Percentiles rank a stretch among this genome's conserved stretches.
Conservation (phyloP, 768 basidiomycete species). For the Omphalotus guepiniiformis region DNA sequence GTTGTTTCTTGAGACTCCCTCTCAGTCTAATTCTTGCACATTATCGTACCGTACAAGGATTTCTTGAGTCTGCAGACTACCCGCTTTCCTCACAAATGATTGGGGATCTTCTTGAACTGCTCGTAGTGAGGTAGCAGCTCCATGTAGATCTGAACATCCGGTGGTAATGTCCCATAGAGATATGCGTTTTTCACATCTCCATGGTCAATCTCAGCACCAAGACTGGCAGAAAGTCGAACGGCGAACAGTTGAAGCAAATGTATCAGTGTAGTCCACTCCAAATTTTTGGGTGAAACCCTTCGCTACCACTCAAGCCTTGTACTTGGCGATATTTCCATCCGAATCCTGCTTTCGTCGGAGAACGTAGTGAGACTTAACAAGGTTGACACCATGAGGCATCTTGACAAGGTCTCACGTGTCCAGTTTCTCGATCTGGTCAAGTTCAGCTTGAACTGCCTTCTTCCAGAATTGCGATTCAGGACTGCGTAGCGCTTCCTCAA, state of each 20-base stretch:
- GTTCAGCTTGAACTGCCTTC: constrained; percentile 4
- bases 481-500: constrained; percentile 1
- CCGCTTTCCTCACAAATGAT: background rate
- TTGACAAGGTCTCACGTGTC: constrained; percentile 17
- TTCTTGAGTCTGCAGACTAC: constrained; percentile 17
- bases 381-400: constrained; percentile 19
- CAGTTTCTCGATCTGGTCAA: constrained; percentile 10
- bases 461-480: constrained; percentile 2
- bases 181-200: constrained; percentile 22
- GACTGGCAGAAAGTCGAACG: constrained; percentile 14
- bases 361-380: constrained; percentile 17
- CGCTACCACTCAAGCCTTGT: constrained; percentile 22
- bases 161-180: constrained; percentile 20
- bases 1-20: no score
- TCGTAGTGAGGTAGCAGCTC: constrained; percentile 16
- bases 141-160: constrained; percentile 26
- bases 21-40: no score
- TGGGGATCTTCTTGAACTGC: constrained; percentile 8
- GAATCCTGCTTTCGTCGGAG: constrained; percentile 15
- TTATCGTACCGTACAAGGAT: constrained; percentile 32
- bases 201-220: constrained; percentile 10
- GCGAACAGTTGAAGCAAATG: constrained; percentile 24
- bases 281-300: constrained; percentile 23
- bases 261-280: constrained; percentile 32
- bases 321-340: constrained; percentile 14